Conservation (phyloP, 2,329 filamentous ascomycete genomes). For the Ophiostoma himal-ulmi region DNA sequence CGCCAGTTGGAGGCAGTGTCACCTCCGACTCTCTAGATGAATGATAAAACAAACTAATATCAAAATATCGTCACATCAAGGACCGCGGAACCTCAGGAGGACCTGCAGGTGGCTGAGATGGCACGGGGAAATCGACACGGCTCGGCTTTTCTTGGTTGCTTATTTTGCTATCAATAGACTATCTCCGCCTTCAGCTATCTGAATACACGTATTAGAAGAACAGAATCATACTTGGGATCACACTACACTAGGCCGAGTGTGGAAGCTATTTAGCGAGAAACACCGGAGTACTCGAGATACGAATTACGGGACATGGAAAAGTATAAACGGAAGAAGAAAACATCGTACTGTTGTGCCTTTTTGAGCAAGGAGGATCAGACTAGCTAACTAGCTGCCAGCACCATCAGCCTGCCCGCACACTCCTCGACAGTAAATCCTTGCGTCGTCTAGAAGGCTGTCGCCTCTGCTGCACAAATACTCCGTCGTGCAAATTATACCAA, state of each 20-base stretch:
- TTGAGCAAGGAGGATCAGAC: not conserved
- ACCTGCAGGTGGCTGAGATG: constrained; percentile 2
- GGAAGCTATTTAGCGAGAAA: constrained; percentile 10
- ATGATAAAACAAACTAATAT: not conserved
- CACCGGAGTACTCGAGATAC: not conserved
- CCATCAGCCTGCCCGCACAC: not conserved
- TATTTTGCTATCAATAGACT: not conserved
- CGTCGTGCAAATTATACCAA: not conserved
- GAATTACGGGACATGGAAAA: not conserved
- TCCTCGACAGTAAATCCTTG: not conserved
- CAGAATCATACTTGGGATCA: too few species aligned
- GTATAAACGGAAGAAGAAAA: not conserved
- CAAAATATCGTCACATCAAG: not conserved
- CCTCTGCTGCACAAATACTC: not conserved
- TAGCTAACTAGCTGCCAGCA: not conserved
- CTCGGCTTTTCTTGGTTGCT: constrained; percentile 5
- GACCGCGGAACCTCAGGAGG: not conserved
- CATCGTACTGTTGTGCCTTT: not conserved
- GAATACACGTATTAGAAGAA: not conserved
- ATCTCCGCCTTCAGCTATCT: not conserved
- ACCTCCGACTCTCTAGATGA: not conserved
- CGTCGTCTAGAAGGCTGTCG: not conserved
- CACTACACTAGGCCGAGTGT: not conserved
- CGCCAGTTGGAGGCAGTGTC: constrained; percentile 4
- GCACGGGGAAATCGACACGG: constrained; percentile 8